Evolutionary conservation across 768 basidiomycete genomes (phyloP), one percentile per base, ranked within the genome.

Genomic region (Kockovaella imperatae): DNA sequence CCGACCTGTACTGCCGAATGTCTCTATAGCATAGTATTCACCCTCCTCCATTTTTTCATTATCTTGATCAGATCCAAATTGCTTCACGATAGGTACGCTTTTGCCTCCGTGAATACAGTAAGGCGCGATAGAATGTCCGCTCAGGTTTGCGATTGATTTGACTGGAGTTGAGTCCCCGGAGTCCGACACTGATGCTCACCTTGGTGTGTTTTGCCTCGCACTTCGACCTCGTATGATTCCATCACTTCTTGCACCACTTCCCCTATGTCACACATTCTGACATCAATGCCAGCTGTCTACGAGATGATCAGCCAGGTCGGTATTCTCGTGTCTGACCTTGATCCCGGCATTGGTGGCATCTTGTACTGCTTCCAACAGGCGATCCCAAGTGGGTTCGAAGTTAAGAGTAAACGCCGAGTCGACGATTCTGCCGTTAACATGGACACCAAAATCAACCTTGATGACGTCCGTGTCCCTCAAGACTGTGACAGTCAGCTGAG

Each of bases 41-140:
- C 91, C 95, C 72, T 99, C 95, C 66, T 97, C 95, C 95, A 99
- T 99, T 74, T 87, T 93, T 13, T 85, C 87, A 52, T 83, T 81
- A 66, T 95, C 90, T 21, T 54, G 42, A 26, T 83, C 79, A 0
- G 55, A 54, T 1, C 64, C 70, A 26, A 53, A 52, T 48, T 84
- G 88, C 69, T 84, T 87, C 36, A 95, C 86, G 36, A 97, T 79
- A 29, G 87, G 77, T 1, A 97, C 83, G 0, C 86, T 87, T 72
- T 99, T 99, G 24, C 85, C 85, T 5, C 73, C 93, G 66, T 99
- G 93, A 52, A 97, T 95, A 55, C 83, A 82, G 69, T 96, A 91
- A 23, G 75, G 80, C 47, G 82, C 81, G 57, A 97, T 97, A 13
- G 85, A 84, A 71, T 99, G 95, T 1, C 95, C 95, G 41, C 87